Conservation (phyloP, 2,329 filamentous ascomycete species). For the Amphichorda felina region DNA sequence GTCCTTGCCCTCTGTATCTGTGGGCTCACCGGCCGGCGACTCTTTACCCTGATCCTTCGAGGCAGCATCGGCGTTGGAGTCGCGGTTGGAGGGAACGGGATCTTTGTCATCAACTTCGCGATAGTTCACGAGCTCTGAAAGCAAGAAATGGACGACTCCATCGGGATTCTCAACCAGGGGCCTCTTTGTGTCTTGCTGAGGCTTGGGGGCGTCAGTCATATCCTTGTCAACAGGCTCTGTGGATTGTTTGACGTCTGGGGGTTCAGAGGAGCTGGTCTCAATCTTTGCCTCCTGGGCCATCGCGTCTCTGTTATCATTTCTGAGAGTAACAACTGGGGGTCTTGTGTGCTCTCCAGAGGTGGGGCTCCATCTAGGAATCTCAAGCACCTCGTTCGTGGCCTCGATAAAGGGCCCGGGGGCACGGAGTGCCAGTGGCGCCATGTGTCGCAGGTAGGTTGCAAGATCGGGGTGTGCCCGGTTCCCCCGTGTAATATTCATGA, state of each 20-base stretch:
- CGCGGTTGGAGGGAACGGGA: conserved; percentile 23
- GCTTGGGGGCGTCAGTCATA: conserved; percentile 53
- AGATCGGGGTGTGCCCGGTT: conserved; percentile 52
- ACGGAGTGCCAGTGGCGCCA: conserved; percentile 71
- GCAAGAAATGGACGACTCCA: conserved; percentile 86
- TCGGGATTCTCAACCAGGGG: conserved; percentile 87
- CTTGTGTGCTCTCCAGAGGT: neutral
- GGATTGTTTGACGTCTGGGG: conserved; percentile 42
- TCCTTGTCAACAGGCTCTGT: conserved; percentile 49
- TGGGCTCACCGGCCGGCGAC: conserved; percentile 15
- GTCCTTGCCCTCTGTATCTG: conserved; percentile 24
- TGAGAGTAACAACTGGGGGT: no score
- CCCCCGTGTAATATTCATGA: conserved; percentile 44
- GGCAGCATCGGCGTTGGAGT: conserved; percentile 19
- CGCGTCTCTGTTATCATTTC: neutral
- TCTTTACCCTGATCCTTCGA: conserved; percentile 5
- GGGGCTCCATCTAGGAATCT: conserved; percentile 19
- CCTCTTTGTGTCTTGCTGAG: conserved; percentile 56
- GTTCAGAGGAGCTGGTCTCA: neutral
- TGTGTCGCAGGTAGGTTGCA: conserved; percentile 58
- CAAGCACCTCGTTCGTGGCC: conserved; percentile 73
- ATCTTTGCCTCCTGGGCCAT: conserved; percentile 3
- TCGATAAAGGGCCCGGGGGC: conserved; percentile 80
- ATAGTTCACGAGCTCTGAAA: conserved; percentile 86
- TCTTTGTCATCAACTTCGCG: conserved; percentile 86